These are phyloP conservation scores for Penicillium psychrofluorescens DNA, from an alignment of 495 filamentous ascomycete genomes.

Conservation along the genomic window DNA sequence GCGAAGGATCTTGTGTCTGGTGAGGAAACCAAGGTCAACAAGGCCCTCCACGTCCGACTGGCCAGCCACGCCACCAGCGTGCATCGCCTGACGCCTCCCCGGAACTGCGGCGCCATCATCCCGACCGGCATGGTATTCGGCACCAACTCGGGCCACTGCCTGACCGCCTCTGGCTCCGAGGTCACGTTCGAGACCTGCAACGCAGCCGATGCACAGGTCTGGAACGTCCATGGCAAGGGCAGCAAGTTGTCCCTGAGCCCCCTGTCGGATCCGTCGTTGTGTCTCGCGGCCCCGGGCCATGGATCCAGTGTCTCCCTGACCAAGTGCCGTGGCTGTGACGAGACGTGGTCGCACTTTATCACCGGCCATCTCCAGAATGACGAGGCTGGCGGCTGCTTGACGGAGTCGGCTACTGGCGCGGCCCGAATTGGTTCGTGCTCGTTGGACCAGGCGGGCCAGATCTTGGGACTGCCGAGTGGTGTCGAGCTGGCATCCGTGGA, in stretches of 20 bases:
- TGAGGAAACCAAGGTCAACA: neutral
- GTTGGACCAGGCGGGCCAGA: constrained; percentile 14
- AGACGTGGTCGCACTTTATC: constrained; percentile 19
- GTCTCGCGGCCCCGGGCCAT: constrained; percentile 7
- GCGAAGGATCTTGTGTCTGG: constrained; percentile 19
- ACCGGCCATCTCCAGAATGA: constrained; percentile 20
- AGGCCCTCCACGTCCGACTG: constrained; percentile 12
- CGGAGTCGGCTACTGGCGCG: constrained; percentile 6
- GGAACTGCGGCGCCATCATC: constrained; percentile 7
- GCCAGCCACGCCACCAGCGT: constrained; percentile 23
- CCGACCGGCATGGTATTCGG: constrained; percentile 29
- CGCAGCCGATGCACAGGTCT: constrained; percentile 19
- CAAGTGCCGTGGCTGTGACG: constrained; percentile 7
- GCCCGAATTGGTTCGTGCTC: constrained; percentile 8
- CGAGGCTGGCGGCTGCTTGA: constrained; percentile 13
- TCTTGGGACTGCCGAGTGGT: constrained; percentile 27
- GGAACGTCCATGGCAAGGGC: constrained; percentile 12
- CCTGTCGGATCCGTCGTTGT: constrained; percentile 13
- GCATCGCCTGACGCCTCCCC: constrained; percentile 13
- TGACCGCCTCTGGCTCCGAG: constrained; percentile 13
- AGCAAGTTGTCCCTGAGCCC: constrained; percentile 14
- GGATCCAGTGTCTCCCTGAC: constrained; percentile 2
- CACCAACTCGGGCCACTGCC: constrained; percentile 21
- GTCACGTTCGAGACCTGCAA: constrained; percentile 17
- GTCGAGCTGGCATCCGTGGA: constrained; percentile 3